Percentiles rank a stretch among this genome's conserved stretches.
phyloP scores from a whole-genome alignment of 1,139 yeast species.

The Yueomyces sp. region DNA sequence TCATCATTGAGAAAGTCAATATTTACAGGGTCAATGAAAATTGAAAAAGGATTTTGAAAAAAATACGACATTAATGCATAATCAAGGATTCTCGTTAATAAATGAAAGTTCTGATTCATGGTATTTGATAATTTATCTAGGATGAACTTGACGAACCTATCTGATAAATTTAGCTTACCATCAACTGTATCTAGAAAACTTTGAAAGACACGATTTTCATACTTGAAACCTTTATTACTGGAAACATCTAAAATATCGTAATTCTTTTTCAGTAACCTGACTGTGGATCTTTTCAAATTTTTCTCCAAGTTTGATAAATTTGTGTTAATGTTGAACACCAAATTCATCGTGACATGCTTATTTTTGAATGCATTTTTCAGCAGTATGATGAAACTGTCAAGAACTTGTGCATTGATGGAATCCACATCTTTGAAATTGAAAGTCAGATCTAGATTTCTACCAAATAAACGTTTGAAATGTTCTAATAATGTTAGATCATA shows the following conservation, averaged over 20 bases:
- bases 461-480: constrained; percentile 16
- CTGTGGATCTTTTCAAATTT: constrained; percentile 20
- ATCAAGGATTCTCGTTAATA: constrained; percentile 41
- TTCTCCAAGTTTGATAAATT: constrained; percentile 23
- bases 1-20: constrained; percentile 23
- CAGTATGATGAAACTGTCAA: constrained; percentile 19
- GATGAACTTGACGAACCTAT: constrained; percentile 19
- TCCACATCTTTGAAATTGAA: constrained; percentile 24
- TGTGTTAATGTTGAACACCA: constrained; percentile 22
- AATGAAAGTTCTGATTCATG: constrained; percentile 20
- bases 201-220: constrained; percentile 22
- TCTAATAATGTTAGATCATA: constrained; percentile 22
- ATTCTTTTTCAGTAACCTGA: constrained; percentile 19
- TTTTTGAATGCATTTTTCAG: constrained; percentile 17
- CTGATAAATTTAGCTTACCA: constrained; percentile 22
- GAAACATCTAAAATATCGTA: constrained; percentile 20
- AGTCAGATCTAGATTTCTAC: constrained; percentile 17
- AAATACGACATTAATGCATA: constrained; percentile 59
- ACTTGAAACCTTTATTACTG: constrained; percentile 22
- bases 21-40: constrained; percentile 28
- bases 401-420: constrained; percentile 17
- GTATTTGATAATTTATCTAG: constrained; percentile 22
- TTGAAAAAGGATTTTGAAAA: constrained; percentile 54
- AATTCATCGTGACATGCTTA: constrained; percentile 16
- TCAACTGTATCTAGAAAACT: constrained; percentile 24